phyloP scores from a whole-genome alignment of 352 stramenopile species.

The Phytophthora kernoviae region DNA sequence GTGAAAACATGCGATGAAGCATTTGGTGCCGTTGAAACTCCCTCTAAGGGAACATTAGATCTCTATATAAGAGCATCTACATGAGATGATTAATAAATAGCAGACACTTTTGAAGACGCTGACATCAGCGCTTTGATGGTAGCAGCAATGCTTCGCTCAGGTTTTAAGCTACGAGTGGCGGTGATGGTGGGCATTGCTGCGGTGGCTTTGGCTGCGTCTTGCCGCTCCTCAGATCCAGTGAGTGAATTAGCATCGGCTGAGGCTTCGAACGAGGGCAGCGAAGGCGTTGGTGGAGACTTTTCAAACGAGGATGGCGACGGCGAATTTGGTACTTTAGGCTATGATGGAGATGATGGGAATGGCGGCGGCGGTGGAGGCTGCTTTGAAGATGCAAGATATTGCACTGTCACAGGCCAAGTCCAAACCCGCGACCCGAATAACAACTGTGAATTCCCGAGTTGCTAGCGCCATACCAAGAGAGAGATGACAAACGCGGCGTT shows the following conservation, averaged over 20 bases:
- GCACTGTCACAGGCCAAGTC: conserved; percentile 10
- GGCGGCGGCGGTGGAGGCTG: conserved; percentile 13
- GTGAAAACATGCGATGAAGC: neutral
- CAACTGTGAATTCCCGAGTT: conserved; percentile 39
- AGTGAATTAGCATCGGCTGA: conserved; percentile 7
- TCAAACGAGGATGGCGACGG: neutral
- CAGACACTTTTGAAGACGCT: neutral
- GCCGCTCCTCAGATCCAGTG: conserved; percentile 7
- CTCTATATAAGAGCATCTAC: neutral
- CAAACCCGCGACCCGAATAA: conserved; percentile 33
- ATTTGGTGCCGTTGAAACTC: neutral
- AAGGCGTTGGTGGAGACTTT: neutral
- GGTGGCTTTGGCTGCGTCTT: conserved; percentile 1
- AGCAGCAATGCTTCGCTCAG: conserved; percentile 5
- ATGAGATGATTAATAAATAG: neutral
- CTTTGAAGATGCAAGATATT: conserved; percentile 47
- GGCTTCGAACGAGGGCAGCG: conserved; percentile 1
- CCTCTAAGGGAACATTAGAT: neutral
- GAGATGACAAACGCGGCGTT: neutral
- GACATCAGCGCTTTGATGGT: neutral
- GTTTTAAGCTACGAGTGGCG: conserved; percentile 15
- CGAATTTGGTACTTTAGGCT: conserved; percentile 12
- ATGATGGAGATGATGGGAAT: no score
- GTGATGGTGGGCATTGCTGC: conserved; percentile 5
- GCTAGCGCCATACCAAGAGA: no score